Evolutionary conservation across 1,139 yeast species (phyloP).

Genomic region (Suhomyces panamericanus): DNA sequence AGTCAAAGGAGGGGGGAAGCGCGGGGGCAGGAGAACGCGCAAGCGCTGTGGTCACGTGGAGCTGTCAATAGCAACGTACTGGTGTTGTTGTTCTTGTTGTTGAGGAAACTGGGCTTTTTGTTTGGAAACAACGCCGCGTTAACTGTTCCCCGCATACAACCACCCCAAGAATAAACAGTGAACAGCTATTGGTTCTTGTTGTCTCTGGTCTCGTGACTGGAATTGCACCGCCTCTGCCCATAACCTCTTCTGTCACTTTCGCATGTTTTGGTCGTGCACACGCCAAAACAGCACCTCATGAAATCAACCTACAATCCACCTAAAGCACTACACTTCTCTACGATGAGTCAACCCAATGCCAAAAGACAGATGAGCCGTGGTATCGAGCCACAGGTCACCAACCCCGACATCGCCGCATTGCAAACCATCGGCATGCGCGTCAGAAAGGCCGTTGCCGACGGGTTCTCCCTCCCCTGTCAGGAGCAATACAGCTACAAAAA

Average conservation of each 20-base stretch:
- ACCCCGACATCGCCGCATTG: constrained; percentile 32
- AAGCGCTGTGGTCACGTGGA: background rate
- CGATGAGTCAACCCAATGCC: constrained; percentile 8
- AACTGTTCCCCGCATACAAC: too few relatives aligned
- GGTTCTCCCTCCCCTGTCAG: constrained; percentile 41
- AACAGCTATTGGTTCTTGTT: too few relatives aligned
- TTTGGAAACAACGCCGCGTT: too few relatives aligned
- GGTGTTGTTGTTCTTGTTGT: too few relatives aligned
- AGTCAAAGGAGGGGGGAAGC: background rate
- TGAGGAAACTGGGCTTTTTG: too few relatives aligned
- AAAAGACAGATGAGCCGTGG: constrained; percentile 26
- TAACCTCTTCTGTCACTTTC: background rate
- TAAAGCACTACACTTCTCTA: background rate
- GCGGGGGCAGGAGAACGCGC: constrained; percentile 8
- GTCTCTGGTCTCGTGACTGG: too few relatives aligned
- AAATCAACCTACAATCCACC: background rate
- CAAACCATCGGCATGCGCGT: constrained; percentile 69
- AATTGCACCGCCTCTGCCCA: too few relatives aligned
- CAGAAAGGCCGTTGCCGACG: constrained; percentile 65
- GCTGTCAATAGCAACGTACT: background rate
- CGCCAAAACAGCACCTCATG: background rate
- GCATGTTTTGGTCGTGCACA: background rate
- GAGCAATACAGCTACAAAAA: constrained; percentile 5
- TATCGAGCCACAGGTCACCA: constrained; percentile 19
- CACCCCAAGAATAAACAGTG: too few relatives aligned